These are phyloP conservation scores for Lactifluus hygrophoroides DNA, from an alignment of 768 basidiomycete species.

Conservation along the genomic window DNA sequence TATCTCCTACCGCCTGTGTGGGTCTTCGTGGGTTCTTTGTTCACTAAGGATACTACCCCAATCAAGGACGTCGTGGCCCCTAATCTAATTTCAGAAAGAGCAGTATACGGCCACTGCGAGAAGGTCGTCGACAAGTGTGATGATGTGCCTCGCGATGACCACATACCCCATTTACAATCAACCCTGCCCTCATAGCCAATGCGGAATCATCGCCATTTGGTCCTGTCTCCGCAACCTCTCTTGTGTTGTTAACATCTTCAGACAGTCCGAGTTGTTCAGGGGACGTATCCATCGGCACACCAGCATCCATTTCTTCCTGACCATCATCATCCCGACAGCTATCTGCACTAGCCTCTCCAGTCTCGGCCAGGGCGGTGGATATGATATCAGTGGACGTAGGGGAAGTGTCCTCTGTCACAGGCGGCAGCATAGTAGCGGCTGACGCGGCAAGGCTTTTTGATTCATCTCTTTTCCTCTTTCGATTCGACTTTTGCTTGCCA, in stretches of 20 bases:
- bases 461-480: slow-evolving; percentile 2
- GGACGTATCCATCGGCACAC: not conserved
- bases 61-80: slow-evolving; percentile 26
- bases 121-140: not conserved
- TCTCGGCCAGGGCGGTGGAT: not conserved
- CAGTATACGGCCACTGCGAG: slow-evolving; percentile 8
- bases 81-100: not conserved
- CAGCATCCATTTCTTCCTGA: not conserved
- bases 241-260: not conserved
- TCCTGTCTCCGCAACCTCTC: not conserved
- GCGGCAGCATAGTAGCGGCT: not conserved
- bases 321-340: not conserved
- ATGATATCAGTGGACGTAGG: not conserved
- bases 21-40: slow-evolving; percentile 18
- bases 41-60: slow-evolving; percentile 24
- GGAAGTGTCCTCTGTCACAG: not conserved
- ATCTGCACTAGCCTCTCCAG: not conserved
- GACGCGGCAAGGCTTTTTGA: not conserved
- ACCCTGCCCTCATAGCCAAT: slow-evolving; percentile 9
- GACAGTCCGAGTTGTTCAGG: not conserved
- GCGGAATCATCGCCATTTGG: not conserved
- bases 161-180: slow-evolving; percentile 9
- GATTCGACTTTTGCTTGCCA: not conserved
- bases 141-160: not conserved
- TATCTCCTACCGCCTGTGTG: slow-evolving; percentile 25